Evolutionary conservation across 2,329 filamentous ascomycete genomes (phyloP), one percentile per base, ranked within the genome.

Genomic region (Ilyonectria robusta): DNA sequence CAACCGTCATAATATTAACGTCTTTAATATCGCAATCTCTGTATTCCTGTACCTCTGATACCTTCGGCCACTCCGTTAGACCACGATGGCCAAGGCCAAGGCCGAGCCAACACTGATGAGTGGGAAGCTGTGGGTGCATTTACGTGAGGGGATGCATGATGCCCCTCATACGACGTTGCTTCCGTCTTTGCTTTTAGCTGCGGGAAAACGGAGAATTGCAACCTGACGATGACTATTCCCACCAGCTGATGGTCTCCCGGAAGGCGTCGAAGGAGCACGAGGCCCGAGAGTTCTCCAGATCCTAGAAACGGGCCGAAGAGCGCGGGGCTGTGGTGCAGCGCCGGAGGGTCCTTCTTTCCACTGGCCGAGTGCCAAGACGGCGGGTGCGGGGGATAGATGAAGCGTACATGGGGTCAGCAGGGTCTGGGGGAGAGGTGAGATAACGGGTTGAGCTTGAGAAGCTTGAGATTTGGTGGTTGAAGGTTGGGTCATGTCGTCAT

Each of bases 231-330:
- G 65, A 40, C 23, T 26, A 21, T 42, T 13, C 46, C 17, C 23
- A 26, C 46, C 55, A 54, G 58, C 17, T 44, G 6, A 35, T 21
- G 44, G 13, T 21, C 54, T 58, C 33, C n/a, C 37, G 23, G 40
- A 54, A 37, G 54, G 26, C 21, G 31, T 19, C 46, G 29, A 15
- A 48, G 31, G 23, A 17, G 61, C 50, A 63, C 58, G 66, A 62
- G 62, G 65, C 6, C 59, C n/a, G 37, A 57, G 56, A 35, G 33
- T 65, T 65, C 60, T 67, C 56, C 44, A 31, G 46, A 64, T 53
- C 53, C 44, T 21, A 44, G 61, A 69, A 64, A 72, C 65, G 74
- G 74, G 70, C 74, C 74, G 74, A 70, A 66, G 51, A 67, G 67
- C 71, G 72, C 67, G 67, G 65, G 62, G 66, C 66, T 50, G 60